Base-by-base conservation (phyloP, 2,329 filamentous ascomycete species). In the Penicillium sp. region DNA sequence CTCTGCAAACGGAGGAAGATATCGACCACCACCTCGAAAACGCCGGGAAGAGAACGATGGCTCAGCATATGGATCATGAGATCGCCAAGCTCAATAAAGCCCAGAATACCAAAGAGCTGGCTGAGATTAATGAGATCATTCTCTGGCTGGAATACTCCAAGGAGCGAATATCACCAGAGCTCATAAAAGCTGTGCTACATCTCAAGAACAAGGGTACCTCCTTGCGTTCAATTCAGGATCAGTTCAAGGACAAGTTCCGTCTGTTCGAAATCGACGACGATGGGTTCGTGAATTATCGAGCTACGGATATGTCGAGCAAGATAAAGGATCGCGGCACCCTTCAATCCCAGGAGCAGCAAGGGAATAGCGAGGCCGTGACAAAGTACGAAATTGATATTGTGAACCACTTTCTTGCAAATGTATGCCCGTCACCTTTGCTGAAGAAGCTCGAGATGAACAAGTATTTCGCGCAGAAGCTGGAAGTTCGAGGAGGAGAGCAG, bases 371-470 rank as follows among this genome's bases (percentile, higher is more conserved):
- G n/a, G n/a, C n/a, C n/a, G n/a, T n/a, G n/a, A n/a, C n/a, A n/a
- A 29, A 49, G 8, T 26, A 34, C 12, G 64, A 67, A 30, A 49
- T 66, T 6, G 36, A 59, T 1, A 63, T 67, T 20, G 32, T 67
- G 12, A 48, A 45, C 9, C 58, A 65, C 44, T 67, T 65, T 24
- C 48, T 67, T 3, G 51, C 43, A 9, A 63, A 51, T 2, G 61
- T 65, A 2, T 67, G 63, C 23, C 63, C 64, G 6, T 58, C 59
- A 1, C 51, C 50, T 2, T 15, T 66, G 7, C 63, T 60, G 27
- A 37, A 55, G 7, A 66, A 64, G 42, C 61, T 67, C 20, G 59
- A 59, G 7, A 56, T 67, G 13, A 61, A 66, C 17, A 37, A 61
- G 5, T 59, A 62, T 18, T 62, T 67, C 21, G 47, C 62, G 15